Percentiles rank a stretch among this genome's conserved stretches.
phyloP scores from a whole-genome alignment of 1,284 basidiomycete genomes.

The Rhizoctonia solani region DNA sequence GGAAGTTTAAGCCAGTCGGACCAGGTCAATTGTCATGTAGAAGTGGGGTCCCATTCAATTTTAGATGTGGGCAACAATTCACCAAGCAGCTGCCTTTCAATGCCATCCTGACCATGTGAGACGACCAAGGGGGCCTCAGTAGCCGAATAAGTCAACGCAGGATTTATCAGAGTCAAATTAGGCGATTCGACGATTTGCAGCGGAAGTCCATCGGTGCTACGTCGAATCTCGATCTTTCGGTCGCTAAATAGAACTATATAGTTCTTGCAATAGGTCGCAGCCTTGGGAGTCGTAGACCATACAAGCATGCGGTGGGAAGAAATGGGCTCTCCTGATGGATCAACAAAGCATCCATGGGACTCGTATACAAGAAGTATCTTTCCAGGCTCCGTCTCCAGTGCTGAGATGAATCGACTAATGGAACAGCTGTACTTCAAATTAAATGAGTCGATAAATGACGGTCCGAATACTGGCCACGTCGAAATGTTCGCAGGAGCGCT shows the following conservation, averaged over 20 bases:
- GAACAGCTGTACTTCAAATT: neutral
- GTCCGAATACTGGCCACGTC: conserved; percentile 9
- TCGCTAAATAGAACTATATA: conserved; percentile 8
- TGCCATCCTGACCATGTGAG: neutral
- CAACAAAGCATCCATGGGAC: conserved; percentile 18
- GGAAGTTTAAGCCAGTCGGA: no score
- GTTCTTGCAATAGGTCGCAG: conserved; percentile 3
- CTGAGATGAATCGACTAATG: neutral
- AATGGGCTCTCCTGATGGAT: neutral
- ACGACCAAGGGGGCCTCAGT: neutral
- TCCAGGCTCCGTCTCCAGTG: conserved; percentile 1
- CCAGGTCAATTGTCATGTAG: neutral
- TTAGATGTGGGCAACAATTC: neutral
- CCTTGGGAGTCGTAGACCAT: conserved; percentile 4
- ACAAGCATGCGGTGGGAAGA: neutral
- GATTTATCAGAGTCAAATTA: neutral
- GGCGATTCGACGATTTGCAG: conserved; percentile 11
- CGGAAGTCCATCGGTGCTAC: neutral
- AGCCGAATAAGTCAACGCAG: neutral
- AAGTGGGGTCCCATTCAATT: neutral
- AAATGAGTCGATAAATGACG: neutral
- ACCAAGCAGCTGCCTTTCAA: conserved; percentile 2
- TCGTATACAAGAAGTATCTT: conserved; percentile 19
- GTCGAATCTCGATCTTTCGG: neutral
- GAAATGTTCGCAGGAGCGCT: neutral